Base-by-base conservation (phyloP, 805 yeast species). In the Suhomyces faveliae region DNA sequence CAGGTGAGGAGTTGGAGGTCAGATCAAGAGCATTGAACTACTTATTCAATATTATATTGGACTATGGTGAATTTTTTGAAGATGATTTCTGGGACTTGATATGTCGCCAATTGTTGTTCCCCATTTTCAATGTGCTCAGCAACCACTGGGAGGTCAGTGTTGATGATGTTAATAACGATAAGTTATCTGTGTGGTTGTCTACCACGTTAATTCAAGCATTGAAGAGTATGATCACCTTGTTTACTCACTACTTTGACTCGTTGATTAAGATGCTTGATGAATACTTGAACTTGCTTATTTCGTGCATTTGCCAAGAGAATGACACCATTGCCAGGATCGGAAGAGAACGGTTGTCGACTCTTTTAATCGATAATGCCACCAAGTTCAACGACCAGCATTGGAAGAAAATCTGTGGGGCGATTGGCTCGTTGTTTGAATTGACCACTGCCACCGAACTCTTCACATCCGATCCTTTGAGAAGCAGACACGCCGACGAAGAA, bases 311-410 rank as follows among this genome's bases (percentile, higher is more conserved):
- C 58, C 99, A 94, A 66, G 97, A 91, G 58, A 92, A 94, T 63
- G 99, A 94, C 60, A 91, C 98, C 0, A 90, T 95, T 58, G 95
- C 97, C 0, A 78, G 96, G 58, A 92, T 92, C 54, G 99, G 99
- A 27, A 80, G 95, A 59, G 81, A 92, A 7, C 91, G 99, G 63
- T 75, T 94, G 49, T 85, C 87, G 55, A 87, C 84, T 54, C 73
- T 94, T 51, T 77, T 94, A 48, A 68, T 84, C n/a, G 86, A 86
- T 53, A 95, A 94, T 61, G 79, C 84, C 54, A 56, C 66, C 7
- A 82, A 81, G 57, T 89, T 94, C 60, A 63, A 67, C 17, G 74
- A 69, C 9, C 68, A 68, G 5, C 92, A 95, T 56, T 94, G 99
- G 99, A 69, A 68, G 9, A 71, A 80, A 59, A 73, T 91, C 15